phyloP scores from a whole-genome alignment of 1,139 yeast species.

The Yamadazyma conglobata region DNA sequence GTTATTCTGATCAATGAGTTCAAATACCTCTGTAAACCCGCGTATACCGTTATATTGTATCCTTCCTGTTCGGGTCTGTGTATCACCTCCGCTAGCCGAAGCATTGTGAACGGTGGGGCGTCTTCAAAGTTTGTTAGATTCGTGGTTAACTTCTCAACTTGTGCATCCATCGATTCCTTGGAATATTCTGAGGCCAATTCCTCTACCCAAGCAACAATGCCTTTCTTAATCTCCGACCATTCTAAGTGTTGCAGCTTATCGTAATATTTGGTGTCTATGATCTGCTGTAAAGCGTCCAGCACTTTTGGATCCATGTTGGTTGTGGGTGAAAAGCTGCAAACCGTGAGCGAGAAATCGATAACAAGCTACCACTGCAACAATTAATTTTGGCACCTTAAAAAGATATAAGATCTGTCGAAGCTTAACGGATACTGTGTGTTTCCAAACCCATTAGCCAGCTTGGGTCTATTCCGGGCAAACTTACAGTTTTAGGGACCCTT shows the following conservation, averaged over 20 bases:
- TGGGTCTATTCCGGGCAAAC: not conserved
- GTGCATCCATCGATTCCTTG: not conserved
- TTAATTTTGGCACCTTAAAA: no score
- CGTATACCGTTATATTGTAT: conserved; percentile 27
- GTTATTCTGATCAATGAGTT: conserved; percentile 28
- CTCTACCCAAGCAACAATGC: not conserved
- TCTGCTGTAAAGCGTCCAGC: conserved; percentile 1
- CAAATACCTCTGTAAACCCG: conserved; percentile 27
- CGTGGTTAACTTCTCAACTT: conserved; percentile 10
- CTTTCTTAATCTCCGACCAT: conserved; percentile 1
- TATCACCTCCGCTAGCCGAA: conserved; percentile 53
- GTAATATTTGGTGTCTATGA: conserved; percentile 2
- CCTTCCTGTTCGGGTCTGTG: conserved; percentile 32
- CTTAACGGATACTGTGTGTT: no score
- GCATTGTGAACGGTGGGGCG: conserved; percentile 57
- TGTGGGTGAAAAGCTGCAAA: no score
- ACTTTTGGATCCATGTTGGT: no score
- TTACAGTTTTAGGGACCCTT: not conserved
- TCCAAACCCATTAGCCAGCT: no score
- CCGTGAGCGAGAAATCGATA: no score
- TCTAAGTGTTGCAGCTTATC: not conserved
- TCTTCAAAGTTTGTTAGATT: conserved; percentile 26
- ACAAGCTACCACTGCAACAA: no score
- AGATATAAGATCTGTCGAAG: no score
- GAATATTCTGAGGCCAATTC: not conserved